phyloP scores from a whole-genome alignment of 768 basidiomycete genomes.

The Trametes cinnabarina region DNA sequence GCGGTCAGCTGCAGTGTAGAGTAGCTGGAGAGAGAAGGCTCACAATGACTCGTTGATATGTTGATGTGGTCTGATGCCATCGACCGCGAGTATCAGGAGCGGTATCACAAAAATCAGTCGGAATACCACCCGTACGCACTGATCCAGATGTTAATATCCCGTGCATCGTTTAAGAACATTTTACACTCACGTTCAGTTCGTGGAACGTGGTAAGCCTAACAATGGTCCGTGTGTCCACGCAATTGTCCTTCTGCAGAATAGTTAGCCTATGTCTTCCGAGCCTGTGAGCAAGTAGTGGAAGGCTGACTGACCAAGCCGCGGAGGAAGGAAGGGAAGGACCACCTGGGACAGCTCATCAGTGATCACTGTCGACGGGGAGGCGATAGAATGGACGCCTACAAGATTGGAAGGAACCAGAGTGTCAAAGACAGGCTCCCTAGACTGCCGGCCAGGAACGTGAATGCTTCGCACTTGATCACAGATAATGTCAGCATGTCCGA shows the following conservation, averaged over 20 bases:
- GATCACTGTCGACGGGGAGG: background rate
- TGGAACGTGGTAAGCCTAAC: constrained; percentile 77
- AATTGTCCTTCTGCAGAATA: constrained; percentile 50
- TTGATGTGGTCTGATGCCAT: constrained; percentile 61
- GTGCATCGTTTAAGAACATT: background rate
- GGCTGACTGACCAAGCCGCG: constrained; percentile 49
- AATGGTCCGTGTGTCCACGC: constrained; percentile 63
- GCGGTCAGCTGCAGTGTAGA: background rate
- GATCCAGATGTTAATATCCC: background rate
- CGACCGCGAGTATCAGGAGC: constrained; percentile 61
- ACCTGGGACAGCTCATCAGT: constrained; percentile 35
- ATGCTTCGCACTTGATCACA: constrained; percentile 60
- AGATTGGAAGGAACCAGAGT: constrained; percentile 68
- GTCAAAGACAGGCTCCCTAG: constrained; percentile 69
- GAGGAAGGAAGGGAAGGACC: constrained; percentile 67
- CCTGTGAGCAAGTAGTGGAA: background rate
- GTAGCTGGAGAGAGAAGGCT: background rate
- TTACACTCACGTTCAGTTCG: constrained; percentile 67
- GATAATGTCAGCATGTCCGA: background rate
- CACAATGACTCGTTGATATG: constrained; percentile 64
- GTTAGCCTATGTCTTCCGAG: background rate
- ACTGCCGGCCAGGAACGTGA: constrained; percentile 66
- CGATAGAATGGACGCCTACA: constrained; percentile 42
- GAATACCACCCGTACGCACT: constrained; percentile 72
- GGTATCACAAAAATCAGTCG: constrained; percentile 71